Percentiles rank a stretch among this genome's conserved stretches.
These are phyloP conservation scores for Ambrosia trifida DNA, from an alignment of 129 eudicot species.

Conservation along the genomic window DNA sequence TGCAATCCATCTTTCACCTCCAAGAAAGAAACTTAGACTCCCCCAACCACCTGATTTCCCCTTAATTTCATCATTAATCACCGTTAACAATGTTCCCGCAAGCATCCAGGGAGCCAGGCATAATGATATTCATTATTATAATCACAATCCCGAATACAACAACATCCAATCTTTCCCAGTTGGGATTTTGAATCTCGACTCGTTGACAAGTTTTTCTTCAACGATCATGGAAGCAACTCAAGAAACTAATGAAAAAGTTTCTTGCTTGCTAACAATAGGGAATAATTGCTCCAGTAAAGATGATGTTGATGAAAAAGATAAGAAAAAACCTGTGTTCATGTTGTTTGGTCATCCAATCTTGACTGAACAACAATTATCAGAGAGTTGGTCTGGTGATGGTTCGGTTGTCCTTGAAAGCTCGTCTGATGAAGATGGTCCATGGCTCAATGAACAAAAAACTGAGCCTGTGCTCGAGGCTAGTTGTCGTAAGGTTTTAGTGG, in stretches of 20 bases:
- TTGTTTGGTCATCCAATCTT: constrained; percentile 79
- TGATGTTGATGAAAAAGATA: constrained; percentile 12
- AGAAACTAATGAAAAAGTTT: constrained; percentile 37
- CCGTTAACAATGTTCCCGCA: constrained; percentile 45
- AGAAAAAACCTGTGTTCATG: constrained; percentile 41
- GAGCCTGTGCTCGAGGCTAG: constrained; percentile 30
- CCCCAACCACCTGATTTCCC: constrained; percentile 61
- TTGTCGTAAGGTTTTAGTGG: constrained; percentile 48
- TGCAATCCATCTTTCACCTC: constrained; percentile 66
- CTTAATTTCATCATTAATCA: constrained; percentile 10
- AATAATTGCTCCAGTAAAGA: constrained; percentile 36
- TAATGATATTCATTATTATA: constrained; percentile 36
- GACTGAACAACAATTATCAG: constrained; percentile 65
- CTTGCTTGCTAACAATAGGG: constrained; percentile 59
- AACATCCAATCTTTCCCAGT: constrained; percentile 46
- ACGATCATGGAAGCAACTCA: not conserved
- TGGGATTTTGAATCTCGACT: constrained; percentile 27
- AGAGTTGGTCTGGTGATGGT: constrained; percentile 40
- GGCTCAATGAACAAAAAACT: constrained; percentile 34
- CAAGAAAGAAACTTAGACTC: constrained; percentile 66
- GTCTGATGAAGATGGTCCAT: constrained; percentile 46
- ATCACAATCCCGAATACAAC: constrained; percentile 29
- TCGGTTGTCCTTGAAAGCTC: constrained; percentile 63
- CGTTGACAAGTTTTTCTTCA: constrained; percentile 16
- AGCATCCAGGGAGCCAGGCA: constrained; percentile 99